Evolutionary conservation across 2,329 filamentous ascomycete species (phyloP).

Genomic region (Pezicula carpinea): DNA sequence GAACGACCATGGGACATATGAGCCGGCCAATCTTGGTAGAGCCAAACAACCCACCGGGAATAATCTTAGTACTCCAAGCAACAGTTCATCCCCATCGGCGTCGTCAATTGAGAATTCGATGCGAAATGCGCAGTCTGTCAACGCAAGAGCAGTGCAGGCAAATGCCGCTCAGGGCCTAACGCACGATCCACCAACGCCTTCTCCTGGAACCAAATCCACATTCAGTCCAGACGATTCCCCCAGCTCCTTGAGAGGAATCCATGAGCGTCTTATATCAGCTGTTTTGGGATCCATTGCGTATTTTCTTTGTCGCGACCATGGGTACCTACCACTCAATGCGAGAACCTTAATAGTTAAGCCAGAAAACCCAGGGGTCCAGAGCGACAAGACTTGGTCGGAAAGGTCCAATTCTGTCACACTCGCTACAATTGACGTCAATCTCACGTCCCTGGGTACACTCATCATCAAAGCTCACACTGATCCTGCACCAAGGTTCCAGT

Average conservation of each 20-base stretch:
- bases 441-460: slow-evolving; percentile 27
- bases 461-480: slow-evolving; percentile 27
- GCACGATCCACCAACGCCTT: slow-evolving; percentile 19
- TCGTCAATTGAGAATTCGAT: slow-evolving; percentile 21
- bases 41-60: slow-evolving; percentile 15
- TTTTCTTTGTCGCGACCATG: slow-evolving; percentile 27
- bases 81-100: slow-evolving; percentile 24
- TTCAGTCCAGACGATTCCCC: slow-evolving; percentile 9
- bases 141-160: slow-evolving; percentile 20
- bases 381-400: not conserved
- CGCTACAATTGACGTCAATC: slow-evolving; percentile 26
- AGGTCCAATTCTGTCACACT: slow-evolving; percentile 18
- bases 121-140: slow-evolving; percentile 22
- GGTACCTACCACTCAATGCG: slow-evolving; percentile 28
- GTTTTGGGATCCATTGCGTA: slow-evolving; percentile 27
- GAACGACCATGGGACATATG: slow-evolving; percentile 24
- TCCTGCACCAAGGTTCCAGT: slow-evolving; percentile 20
- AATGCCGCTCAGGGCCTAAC: slow-evolving; percentile 14
- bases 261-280: slow-evolving; percentile 30
- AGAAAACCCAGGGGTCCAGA: not conserved
- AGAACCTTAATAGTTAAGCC: slow-evolving; percentile 25
- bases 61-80: slow-evolving; percentile 18
- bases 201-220: slow-evolving; percentile 18
- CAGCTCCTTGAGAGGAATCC: slow-evolving; percentile 22
- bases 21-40: slow-evolving; percentile 23